phyloP scores from a whole-genome alignment of 225 moss, liverwort and hornwort genomes.

The Straminergon stramineum region DNA sequence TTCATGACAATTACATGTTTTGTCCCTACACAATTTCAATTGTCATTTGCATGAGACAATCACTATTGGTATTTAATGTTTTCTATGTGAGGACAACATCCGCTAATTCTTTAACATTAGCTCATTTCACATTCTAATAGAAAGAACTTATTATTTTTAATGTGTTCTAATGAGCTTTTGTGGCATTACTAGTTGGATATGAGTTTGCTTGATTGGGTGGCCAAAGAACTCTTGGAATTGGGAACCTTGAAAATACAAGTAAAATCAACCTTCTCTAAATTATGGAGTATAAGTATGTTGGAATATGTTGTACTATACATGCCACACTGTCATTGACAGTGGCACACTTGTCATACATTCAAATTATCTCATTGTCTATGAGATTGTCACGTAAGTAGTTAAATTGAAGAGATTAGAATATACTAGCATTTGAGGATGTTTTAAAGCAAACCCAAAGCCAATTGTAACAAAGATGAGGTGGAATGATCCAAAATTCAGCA shows the following conservation, averaged over 20 bases:
- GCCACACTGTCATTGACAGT: neutral
- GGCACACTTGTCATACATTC: neutral
- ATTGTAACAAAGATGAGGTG: neutral
- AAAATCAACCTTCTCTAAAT: neutral
- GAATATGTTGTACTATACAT: too few species aligned
- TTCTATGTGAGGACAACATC: neutral
- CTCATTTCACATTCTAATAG: neutral
- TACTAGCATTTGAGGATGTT: too few species aligned
- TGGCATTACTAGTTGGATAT: too few species aligned
- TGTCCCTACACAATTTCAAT: neutral
- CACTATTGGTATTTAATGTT: neutral
- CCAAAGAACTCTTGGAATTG: neutral
- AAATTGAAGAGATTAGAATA: neutral
- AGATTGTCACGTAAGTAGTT: neutral
- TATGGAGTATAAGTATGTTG: neutral
- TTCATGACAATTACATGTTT: too few species aligned
- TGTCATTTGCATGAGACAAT: neutral
- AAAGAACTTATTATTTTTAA: neutral
- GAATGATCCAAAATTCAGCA: neutral
- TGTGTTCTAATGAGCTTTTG: neutral
- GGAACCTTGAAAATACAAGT: neutral
- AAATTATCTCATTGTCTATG: neutral
- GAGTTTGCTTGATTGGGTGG: neutral
- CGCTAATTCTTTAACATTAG: neutral
- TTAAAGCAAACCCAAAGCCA: neutral